Base-by-base conservation (phyloP, 2,329 filamentous ascomycete genomes). In the Penicillium corylophilum region DNA sequence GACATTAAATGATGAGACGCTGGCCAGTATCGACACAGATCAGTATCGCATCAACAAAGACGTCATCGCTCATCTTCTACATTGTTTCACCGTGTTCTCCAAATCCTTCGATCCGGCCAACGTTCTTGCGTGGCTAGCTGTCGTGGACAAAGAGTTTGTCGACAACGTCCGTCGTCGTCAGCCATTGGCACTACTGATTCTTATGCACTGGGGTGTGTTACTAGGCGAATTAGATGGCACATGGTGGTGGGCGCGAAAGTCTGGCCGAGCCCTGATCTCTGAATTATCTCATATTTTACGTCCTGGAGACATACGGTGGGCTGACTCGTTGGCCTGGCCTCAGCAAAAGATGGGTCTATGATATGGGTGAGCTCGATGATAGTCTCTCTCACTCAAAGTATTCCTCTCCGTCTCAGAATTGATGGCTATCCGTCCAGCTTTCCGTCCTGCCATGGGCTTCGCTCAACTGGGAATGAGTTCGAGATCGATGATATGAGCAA, bases 181-280 rank as follows among this genome's bases (percentile, higher is more conserved):
- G 38, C 64, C 67, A 2, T 51, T 71, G 22, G 57, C 69, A 1
- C 48, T 72, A 9, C 46, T 72, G 35, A 64, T 71, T 22, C 62
- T 71, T 10, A 64, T 69, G 63, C 64, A 72, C 42, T 72, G 70
- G 70, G 69, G 66, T 1, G 67, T 69, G 10, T 38, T 72, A 4
- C 56, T 72, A 1, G 62, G 63, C 6, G 57, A 67, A 38, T 55
- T 71, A 20, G 61, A 71, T 56, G 64, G 62, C 5, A 56, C 58
- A 18, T 52, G 64, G 43, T 72, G 69, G 69, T 72, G 69, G 69
- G 67, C 68, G n/a, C 60, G 59, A 18, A 62, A 64, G 9, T 70
- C 69, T 4, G 69, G 67, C 1, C 60, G 57, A 13, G 64, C 62
- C 7, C 49, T 71, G 15, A 59, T 69, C 3, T 60, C 61, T 4